Evolutionary conservation across 495 filamentous ascomycete species (phyloP).

Genomic region (Annulohypoxylon stygium): DNA sequence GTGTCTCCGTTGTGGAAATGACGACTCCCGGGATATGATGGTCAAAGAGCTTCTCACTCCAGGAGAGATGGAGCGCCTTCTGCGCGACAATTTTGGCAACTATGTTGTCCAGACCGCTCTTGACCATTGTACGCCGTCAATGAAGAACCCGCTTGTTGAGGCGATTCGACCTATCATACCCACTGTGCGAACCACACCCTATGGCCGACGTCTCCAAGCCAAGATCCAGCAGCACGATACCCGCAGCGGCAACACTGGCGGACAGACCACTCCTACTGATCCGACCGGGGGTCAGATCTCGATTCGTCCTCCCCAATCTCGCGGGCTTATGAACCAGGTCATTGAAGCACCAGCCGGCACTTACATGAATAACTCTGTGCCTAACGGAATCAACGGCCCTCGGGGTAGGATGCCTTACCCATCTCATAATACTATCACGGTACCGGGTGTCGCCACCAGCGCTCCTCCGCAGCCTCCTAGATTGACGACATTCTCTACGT

Average conservation of each 20-base stretch:
- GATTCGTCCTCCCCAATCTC: conserved; percentile 51
- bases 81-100: conserved; percentile 93
- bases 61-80: conserved; percentile 83
- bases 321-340: conserved; percentile 51
- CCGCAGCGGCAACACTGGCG: conserved; percentile 49
- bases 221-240: conserved; percentile 74
- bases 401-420: conserved; percentile 48
- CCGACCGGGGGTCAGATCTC: conserved; percentile 58
- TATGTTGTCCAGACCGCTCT: conserved; percentile 98
- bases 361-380: conserved; percentile 44
- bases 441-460: conserved; percentile 32
- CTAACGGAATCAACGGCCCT: conserved; percentile 42
- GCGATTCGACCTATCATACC: conserved; percentile 85
- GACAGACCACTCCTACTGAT: conserved; percentile 55
- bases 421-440: conserved; percentile 43
- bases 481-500: conserved; percentile 40
- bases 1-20: conserved; percentile 84
- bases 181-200: conserved; percentile 85
- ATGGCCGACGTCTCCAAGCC: conserved; percentile 89
- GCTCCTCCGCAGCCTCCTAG: conserved; percentile 47
- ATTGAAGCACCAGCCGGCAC: conserved; percentile 43
- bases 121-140: conserved; percentile 80
- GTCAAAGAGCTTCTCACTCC: conserved; percentile 83
- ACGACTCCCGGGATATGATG: conserved; percentile 78
- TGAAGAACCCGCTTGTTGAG: conserved; percentile 80